Evolutionary conservation across 768 basidiomycete species (phyloP).

Genomic region (Rhodotorula kratochvilovae): DNA sequence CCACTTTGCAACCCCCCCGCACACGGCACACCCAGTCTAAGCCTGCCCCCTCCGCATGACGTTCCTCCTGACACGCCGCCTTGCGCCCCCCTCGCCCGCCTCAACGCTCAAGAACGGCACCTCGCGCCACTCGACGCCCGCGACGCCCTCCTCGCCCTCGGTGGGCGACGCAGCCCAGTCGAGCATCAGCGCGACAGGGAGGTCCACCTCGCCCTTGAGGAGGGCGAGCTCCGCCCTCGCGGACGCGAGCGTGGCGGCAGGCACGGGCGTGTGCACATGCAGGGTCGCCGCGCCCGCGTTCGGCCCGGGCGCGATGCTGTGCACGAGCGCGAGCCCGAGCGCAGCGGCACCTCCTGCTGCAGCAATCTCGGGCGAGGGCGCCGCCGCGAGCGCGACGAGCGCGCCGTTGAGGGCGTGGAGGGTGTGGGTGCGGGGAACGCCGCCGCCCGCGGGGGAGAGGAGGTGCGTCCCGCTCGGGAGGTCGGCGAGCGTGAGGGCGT

Average conservation of each 20-base stretch:
- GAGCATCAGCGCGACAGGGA: conserved; percentile 81
- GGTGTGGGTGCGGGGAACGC: conserved; percentile 69
- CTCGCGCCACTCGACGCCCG: conserved; percentile 52
- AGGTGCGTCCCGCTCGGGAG: conserved; percentile 54
- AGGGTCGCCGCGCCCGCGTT: conserved; percentile 45
- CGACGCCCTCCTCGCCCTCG: conserved; percentile 54
- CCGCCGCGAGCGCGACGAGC: conserved; percentile 62
- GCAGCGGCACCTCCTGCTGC: conserved; percentile 50
- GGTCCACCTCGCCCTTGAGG: conserved; percentile 81
- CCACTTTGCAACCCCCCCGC: no score
- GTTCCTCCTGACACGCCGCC: conserved; percentile 71
- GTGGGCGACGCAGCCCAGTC: conserved; percentile 54
- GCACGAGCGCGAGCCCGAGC: conserved; percentile 71
- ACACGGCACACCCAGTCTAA: no score
- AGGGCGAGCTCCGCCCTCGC: conserved; percentile 49
- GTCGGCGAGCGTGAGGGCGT: conserved; percentile 59
- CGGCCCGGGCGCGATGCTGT: conserved; percentile 48
- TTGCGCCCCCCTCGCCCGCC: conserved; percentile 48
- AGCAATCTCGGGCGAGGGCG: no score
- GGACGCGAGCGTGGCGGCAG: conserved; percentile 51
- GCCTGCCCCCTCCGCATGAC: conserved; percentile 73
- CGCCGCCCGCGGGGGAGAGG: conserved; percentile 54
- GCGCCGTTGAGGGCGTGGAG: conserved; percentile 69
- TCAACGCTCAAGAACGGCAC: conserved; percentile 33
- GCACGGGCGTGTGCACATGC: conserved; percentile 77